Conservation (phyloP, 441 rosid species). For the Croton setiger region DNA sequence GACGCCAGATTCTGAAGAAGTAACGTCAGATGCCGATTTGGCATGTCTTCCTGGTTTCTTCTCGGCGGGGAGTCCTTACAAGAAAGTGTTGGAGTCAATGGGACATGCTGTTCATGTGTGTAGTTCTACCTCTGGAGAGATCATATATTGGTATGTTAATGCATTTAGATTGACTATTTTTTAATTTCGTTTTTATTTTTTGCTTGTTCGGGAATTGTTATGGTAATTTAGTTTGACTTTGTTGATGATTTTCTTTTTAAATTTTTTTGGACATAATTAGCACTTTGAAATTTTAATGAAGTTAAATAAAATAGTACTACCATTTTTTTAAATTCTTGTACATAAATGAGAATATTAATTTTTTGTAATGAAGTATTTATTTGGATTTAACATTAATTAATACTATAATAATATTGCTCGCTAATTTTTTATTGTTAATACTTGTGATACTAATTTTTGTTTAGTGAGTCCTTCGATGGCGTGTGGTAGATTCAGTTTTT, state of each 20-base stretch:
- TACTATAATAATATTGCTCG: too few relatives aligned
- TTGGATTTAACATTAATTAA: too few relatives aligned
- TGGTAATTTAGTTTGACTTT: not conserved
- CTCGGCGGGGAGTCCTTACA: constrained; percentile 44
- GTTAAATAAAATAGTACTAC: too few relatives aligned
- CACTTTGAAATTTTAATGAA: too few relatives aligned
- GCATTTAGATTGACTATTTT: not conserved
- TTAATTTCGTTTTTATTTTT: not conserved
- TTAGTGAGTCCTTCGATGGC: not conserved
- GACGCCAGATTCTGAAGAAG: constrained; percentile 14
- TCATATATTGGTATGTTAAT: constrained; percentile 50
- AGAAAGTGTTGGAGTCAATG: constrained; percentile 62
- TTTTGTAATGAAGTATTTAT: too few relatives aligned
- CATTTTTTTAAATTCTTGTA: too few relatives aligned
- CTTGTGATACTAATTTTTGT: too few relatives aligned
- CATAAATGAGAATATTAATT: too few relatives aligned
- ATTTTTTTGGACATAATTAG: too few relatives aligned
- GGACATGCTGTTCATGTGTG: constrained; percentile 74
- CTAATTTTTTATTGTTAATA: too few relatives aligned
- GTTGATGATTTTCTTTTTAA: not conserved
- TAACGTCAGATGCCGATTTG: constrained; percentile 29
- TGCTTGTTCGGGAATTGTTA: too few relatives aligned
- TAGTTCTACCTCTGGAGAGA: constrained; percentile 47
- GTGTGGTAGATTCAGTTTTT: not conserved
- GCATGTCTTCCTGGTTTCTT: constrained; percentile 44